Conservation (phyloP, 768 basidiomycete genomes). For the Russula dissimulans region DNA sequence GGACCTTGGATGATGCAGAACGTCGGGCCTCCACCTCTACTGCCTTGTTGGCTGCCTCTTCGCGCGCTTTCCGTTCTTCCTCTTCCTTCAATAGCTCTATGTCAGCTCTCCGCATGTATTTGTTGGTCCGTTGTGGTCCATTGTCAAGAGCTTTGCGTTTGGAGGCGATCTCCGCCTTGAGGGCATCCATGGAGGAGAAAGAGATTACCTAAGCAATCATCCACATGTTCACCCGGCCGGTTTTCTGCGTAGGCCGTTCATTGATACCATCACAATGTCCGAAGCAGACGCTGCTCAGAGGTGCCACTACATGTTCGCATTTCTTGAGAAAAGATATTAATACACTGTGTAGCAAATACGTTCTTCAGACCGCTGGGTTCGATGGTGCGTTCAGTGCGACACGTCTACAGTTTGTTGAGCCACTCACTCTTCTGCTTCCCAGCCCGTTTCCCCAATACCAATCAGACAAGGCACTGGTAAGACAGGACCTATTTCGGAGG, state of each 20-base stretch:
- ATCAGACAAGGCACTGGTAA: constrained; percentile 96
- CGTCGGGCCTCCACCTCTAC: constrained; percentile 8
- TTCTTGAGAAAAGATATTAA: constrained; percentile 15
- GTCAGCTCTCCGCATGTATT: constrained; percentile 91
- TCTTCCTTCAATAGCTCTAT: constrained; percentile 34
- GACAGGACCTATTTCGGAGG: constrained; percentile 19
- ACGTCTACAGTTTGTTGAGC: background rate
- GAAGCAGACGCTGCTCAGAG: constrained; percentile 43
- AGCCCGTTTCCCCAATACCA: constrained; percentile 86
- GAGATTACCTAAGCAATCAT: constrained; percentile 8
- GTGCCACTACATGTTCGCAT: constrained; percentile 25
- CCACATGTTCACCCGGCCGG: background rate
- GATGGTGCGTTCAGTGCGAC: constrained; percentile 49
- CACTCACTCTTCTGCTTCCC: constrained; percentile 10
- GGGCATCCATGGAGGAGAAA: constrained; percentile 63
- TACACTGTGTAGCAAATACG: constrained; percentile 53
- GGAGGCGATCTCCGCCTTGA: constrained; percentile 78
- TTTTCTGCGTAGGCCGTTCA: constrained; percentile 26
- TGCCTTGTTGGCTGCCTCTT: constrained; percentile 15
- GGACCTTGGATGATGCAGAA: constrained; percentile 25
- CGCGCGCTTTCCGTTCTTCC: constrained; percentile 16
- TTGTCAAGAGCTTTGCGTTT: constrained; percentile 73
- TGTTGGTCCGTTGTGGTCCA: constrained; percentile 49
- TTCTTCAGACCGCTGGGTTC: constrained; percentile 92
- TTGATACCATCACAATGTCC: constrained; percentile 43